Evolutionary conservation across 163 green algal genomes (phyloP), one percentile per base, ranked within the genome.

Genomic region (Chlorella variabilis): DNA sequence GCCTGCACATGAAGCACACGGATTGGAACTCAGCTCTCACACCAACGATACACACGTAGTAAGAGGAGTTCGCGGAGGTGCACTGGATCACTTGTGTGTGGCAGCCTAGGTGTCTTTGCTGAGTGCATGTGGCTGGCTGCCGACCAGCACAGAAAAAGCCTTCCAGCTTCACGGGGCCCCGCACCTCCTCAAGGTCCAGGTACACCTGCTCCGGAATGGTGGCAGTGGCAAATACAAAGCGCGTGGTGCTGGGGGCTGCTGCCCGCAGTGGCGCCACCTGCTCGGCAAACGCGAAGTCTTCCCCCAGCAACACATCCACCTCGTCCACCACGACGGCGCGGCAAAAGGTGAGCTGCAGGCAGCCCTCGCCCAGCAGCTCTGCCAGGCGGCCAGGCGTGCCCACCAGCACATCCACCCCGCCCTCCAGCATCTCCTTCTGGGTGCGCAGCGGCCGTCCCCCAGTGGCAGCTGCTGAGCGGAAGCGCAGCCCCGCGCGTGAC

Each of bases 281-380:
- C 33, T 91, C 83, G 4, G 69, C 42, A 83, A 97, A 97, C 36
- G 86, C 88, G 39, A 83, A 85, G 8, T 83, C 82, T 42, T 90
- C 89, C 66, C 92, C 92, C 82, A 97, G 86, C 78, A 98, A 90
- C 66, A 98, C 90, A 77, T 98, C 95, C 68, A 91, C 91, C 86
- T 98, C 95, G 82, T 98, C 95, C 82, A 96, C 79, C 36, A 98
- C 94, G 17, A 98, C 48, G 25, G 85, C 83, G 9, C 33, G 38
- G 80, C 85, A 94, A n/a, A 45, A 51, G 21, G 79, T 65, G 33
- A 96, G 79, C 45, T 41, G 65, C 81, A 98, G 85, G 17, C 39
- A 62, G 3, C 77, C 77, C 15, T 71, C 66, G 33, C 84, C 38
- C 31, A 95, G 58, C 58, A 94, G 92, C 76, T 92, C 75, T 29